Conservation (phyloP, 192 early-diverging fungal genomes). For the Coemansia sp. region DNA sequence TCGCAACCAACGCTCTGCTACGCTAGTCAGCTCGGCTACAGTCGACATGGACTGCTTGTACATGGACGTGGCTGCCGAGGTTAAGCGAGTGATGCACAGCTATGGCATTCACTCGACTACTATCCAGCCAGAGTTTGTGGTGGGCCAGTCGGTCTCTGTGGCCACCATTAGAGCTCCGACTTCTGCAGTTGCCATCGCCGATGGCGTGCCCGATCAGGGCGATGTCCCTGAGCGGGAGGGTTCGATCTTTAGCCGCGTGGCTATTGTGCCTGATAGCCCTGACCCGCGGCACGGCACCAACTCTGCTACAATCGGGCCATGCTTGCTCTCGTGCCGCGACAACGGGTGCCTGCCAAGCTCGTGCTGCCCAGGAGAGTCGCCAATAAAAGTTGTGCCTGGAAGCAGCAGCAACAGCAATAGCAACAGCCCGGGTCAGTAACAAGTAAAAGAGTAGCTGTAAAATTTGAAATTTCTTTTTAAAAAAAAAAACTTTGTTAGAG, state of each 20-base stretch:
- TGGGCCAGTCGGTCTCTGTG: constrained; percentile 45
- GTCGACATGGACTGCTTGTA: constrained; percentile 64
- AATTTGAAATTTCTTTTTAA: background rate
- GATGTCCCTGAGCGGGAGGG: constrained; percentile 18
- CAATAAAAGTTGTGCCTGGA: constrained; percentile 50
- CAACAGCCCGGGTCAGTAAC: background rate
- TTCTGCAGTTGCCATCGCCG: background rate
- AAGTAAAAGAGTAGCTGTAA: background rate
- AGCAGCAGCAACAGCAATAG: constrained; percentile 1
- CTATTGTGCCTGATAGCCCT: constrained; percentile 28
- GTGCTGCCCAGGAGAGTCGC: constrained; percentile 53
- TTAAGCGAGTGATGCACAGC: constrained; percentile 79
- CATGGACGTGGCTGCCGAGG: constrained; percentile 69
- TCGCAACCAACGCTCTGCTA: constrained; percentile 21
- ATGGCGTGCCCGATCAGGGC: background rate
- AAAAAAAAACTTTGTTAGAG: constrained; percentile 6
- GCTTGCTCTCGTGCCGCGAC: constrained; percentile 43
- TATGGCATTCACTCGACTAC: constrained; percentile 88
- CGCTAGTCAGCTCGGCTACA: constrained; percentile 18
- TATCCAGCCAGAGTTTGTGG: constrained; percentile 89
- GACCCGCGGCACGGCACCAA: constrained; percentile 22
- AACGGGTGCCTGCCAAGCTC: constrained; percentile 42
- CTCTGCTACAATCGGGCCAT: constrained; percentile 47
- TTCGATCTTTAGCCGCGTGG: constrained; percentile 41
- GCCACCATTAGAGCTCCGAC: constrained; percentile 20